Base-by-base conservation (phyloP, 345 rosid species). In the Draba incana region DNA sequence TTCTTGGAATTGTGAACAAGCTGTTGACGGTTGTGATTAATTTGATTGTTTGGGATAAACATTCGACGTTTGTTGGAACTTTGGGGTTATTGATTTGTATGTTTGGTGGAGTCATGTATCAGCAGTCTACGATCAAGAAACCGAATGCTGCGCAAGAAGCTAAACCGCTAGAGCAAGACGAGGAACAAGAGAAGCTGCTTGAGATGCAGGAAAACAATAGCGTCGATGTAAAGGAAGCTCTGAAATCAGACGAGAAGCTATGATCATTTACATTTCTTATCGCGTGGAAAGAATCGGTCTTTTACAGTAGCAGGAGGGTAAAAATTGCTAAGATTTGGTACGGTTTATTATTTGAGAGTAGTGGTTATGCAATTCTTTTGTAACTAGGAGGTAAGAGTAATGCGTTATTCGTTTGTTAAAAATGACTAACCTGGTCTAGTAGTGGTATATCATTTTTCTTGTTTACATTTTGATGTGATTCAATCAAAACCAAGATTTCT, bases 1-100 rank as follows among this genome's bases (percentile, higher is more conserved):
- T 94, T 77, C 96, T 94, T 52, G 99, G 99, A 1, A 91, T 94
- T 7, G 98, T 94, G 64, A 94, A 91, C 76, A 94, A 94, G 88
- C 72, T 91, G 8, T 54, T 94, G 81, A 94, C 99, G 0, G 98
- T 91, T 51, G 86, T 89, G 76, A 89, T 94, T 58, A 94, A 94
- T 80, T 70, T 87, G 62, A 54, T 87, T 10, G 79, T 94, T 8
- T 94, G 99, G 99, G 99, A 94, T 81, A 91, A 91, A 68, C 99
- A 94, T 79, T 89, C 98, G 1, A 84, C 88, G 25, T 63, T 82
- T 47, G 77, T 86, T 14, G 98, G 99, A 14, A 94, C 99, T 0
- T 69, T 86, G 24, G 99, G 98, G 27, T 86, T 94, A 41, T 81
- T 94, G 82, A 82, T 94, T 61, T 91, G 99, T 78, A 89, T 94